Conservation (phyloP, 2,329 filamentous ascomycete species). For the Xylariaceae sp. region DNA sequence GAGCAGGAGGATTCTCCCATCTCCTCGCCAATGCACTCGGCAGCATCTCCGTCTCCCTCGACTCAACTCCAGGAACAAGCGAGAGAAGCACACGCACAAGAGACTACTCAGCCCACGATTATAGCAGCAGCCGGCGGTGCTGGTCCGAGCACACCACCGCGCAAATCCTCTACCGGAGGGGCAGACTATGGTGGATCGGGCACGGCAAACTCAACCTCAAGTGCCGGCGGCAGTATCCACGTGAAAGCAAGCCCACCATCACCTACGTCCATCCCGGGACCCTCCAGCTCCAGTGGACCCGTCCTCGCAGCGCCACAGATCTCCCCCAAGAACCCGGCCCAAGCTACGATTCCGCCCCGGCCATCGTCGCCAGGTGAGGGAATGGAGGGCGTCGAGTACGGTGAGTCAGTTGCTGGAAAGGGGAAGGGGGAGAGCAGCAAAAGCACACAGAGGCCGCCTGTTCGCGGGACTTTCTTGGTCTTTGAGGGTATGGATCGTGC, state of each 20-base stretch:
- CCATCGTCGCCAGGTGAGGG: conserved; percentile 13
- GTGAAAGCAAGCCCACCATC: conserved; percentile 9
- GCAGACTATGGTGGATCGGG: no score
- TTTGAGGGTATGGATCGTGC: conserved; percentile 87
- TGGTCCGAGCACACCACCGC: conserved; percentile 6
- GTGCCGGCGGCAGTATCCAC: conserved; percentile 9
- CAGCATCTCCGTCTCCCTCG: conserved; percentile 14
- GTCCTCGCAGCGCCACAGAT: conserved; percentile 28
- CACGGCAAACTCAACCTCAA: no score
- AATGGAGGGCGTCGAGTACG: conserved; percentile 19
- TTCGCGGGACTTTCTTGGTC: conserved; percentile 71
- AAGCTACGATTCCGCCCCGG: conserved; percentile 22
- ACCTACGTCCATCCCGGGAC: conserved; percentile 4
- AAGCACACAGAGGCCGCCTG: conserved; percentile 19
- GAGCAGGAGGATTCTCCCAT: no score
- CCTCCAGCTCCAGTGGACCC: no score
- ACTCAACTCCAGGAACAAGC: conserved; percentile 18
- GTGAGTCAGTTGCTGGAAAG: no score
- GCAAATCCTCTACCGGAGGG: conserved; percentile 8
- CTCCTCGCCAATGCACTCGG: conserved; percentile 18
- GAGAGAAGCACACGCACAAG: conserved; percentile 15
- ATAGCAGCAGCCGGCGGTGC: conserved; percentile 5
- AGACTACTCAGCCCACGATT: conserved; percentile 5
- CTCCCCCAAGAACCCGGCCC: conserved; percentile 23
- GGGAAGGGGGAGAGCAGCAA: conserved; percentile 7